Evolutionary conservation across 1,139 yeast genomes (phyloP).

Genomic region (Candida sp.): DNA sequence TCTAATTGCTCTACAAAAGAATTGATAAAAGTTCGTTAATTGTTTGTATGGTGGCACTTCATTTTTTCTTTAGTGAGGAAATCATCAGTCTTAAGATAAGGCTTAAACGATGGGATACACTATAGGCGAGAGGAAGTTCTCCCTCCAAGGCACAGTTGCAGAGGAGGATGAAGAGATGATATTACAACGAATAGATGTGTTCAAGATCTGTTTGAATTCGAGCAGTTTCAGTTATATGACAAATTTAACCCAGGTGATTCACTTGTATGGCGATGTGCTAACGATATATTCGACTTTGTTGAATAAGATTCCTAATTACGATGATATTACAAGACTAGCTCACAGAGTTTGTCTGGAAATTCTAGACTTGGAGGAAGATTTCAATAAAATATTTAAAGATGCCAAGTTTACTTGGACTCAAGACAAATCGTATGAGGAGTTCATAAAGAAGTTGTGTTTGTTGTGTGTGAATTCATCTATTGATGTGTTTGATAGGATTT

Average conservation of each 20-base stretch:
- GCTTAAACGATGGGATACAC: slow-evolving; percentile 26
- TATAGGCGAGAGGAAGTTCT: slow-evolving; percentile 27
- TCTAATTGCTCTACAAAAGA: background rate
- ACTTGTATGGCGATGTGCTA: slow-evolving; percentile 35
- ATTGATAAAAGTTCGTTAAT: too few relatives aligned
- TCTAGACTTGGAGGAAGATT: slow-evolving; percentile 29
- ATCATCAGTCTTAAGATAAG: background rate
- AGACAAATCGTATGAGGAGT: slow-evolving; percentile 20
- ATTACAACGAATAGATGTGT: slow-evolving; percentile 25
- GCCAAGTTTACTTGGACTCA: slow-evolving; percentile 11
- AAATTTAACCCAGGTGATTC: slow-evolving; percentile 29
- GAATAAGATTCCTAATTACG: slow-evolving; percentile 39
- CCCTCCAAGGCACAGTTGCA: slow-evolving; percentile 17
- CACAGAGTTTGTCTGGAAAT: slow-evolving; percentile 19
- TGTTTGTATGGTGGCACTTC: too few relatives aligned
- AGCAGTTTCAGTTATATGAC: slow-evolving; percentile 26
- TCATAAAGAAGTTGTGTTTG: slow-evolving; percentile 18
- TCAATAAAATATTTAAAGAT: slow-evolving; percentile 21
- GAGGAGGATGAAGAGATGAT: slow-evolving; percentile 24
- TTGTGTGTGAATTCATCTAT: slow-evolving; percentile 18
- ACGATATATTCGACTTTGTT: slow-evolving; percentile 40
- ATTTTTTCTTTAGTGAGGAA: background rate
- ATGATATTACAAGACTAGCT: slow-evolving; percentile 39
- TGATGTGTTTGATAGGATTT: slow-evolving; percentile 18
- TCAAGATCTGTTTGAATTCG: slow-evolving; percentile 32